These are phyloP conservation scores for Verruconis gallopava DNA, from an alignment of 2,329 filamentous ascomycete genomes.

Conservation along the genomic window DNA sequence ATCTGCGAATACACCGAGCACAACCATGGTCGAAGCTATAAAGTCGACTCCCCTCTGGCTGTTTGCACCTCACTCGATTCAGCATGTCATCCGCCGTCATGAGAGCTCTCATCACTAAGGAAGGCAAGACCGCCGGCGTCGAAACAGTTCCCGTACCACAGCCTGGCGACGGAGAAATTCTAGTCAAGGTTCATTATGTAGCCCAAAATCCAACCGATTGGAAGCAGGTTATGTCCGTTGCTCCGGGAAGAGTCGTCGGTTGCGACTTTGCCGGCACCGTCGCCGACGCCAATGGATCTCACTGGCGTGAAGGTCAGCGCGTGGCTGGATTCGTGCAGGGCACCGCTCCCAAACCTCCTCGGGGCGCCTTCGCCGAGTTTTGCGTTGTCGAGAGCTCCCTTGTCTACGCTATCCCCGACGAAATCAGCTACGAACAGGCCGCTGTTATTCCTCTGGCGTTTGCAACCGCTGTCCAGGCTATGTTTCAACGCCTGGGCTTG, in stretches of 20 bases:
- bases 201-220: constrained; percentile 21
- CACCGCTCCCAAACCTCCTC: constrained; percentile 24
- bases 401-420: constrained; percentile 24
- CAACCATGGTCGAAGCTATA: no score
- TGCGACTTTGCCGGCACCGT: constrained; percentile 1
- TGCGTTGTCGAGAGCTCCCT: constrained; percentile 17
- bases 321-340: constrained; percentile 27
- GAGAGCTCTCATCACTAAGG: not conserved
- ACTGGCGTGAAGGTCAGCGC: constrained; percentile 18
- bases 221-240: constrained; percentile 21
- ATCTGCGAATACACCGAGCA: no score
- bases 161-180: constrained; percentile 14
- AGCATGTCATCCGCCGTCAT: not conserved
- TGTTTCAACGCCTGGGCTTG: constrained; percentile 30
- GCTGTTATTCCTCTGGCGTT: constrained; percentile 32
- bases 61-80: no score
- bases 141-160: constrained; percentile 10
- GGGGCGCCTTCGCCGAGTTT: constrained; percentile 28
- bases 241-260: constrained; percentile 11
- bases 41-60: no score
- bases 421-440: constrained; percentile 25
- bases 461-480: constrained; percentile 29
- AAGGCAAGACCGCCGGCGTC: constrained; percentile 13
- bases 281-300: not conserved
- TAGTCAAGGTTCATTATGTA: constrained; percentile 17